Base-by-base conservation (phyloP, 352 stramenopile species). In the Globisporangium echinulatum region DNA sequence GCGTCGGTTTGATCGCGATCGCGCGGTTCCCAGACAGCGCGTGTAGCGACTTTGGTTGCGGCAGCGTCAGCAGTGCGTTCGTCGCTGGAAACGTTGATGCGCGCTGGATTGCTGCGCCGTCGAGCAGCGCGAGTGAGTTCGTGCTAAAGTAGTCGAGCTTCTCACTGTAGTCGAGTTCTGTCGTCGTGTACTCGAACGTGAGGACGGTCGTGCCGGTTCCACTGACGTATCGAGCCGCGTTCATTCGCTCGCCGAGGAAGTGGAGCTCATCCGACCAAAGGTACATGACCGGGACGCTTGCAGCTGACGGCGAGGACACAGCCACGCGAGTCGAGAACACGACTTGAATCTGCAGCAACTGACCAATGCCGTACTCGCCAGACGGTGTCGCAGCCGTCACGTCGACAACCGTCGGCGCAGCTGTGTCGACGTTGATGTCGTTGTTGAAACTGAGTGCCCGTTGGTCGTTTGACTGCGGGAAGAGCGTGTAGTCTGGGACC, bases 361-460 rank as follows among this genome's bases (percentile, higher is more conserved):
- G 68, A 0, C 77, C 81, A 17, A 90, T 71, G 5, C 83, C 81
- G 50, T 91, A 93, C 46, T 85, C 75, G 0, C 74, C 81, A 0
- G 78, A 83, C 0, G 69, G 57, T 5, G 64, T 87, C 5, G 58
- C 59, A 1, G 75, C 69, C 2, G 70, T 84, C 2, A 91, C 79
- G 38, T 70, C 69, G 0, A 64, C 13, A 0, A 93, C 68, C 0
- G 50, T 64, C 2, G 81, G 79, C 0, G 70, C 39, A 0, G 66
- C 74, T 1, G 83, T 91, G 50, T 89, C 70, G 47, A 93, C 79
- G 0, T 48, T 56, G 33, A 93, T 56, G 2, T 85, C 58, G 44
- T 71, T 90, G 51, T 84, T 89, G 56, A 66, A 88, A 25, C 76
- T 80, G 7, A 92, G 63, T 17, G 73, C 77, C 3, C 77, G 77